Evolutionary conservation across 176 grass and related monocot species (phyloP), one percentile per base, ranked within the genome.

Genomic region (Oropetium thomaeum): DNA sequence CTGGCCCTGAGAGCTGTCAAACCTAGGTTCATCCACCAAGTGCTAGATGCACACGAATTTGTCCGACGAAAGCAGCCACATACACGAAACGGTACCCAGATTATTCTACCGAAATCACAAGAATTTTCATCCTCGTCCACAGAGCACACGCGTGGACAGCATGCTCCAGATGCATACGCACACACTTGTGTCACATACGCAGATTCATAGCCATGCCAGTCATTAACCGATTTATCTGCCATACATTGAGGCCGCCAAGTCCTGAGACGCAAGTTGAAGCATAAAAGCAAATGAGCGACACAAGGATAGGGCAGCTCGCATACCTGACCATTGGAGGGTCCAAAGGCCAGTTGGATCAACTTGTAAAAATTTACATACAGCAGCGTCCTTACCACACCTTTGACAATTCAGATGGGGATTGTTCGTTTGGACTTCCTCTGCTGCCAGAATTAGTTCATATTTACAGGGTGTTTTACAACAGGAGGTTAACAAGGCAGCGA

Each of bases 391-490:
- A 31, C 39, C 65, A 71, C 33, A 82, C 13, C 31, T 81, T 55
- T 26, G 44, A 69, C n/a, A 87, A 65, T 70, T 71, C 47, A 57
- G 47, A 19, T 65, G 65, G 78, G 78, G 65, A 19, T 41, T 70
- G 65, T 77, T 65, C 73, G 48, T 58, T 43, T 58, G 13, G 38
- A 39, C 23, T 81, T 28, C 4, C 35, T 76, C 29, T 82, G 58
- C 65, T 48, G 79, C 78, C 47, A 55, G 58, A 66, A 88, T 88
- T 83, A 83, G 73, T 85, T 83, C 30, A 42, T 90, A 90, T 79
- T 75, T 91, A 95, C 83, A 95, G 43, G 49, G 58, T 72, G 80
- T 77, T 80, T 81, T 92, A 88, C 79, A 89, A 63, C 84, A 81
- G 13, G 58, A 67, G 23, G 81, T 79, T 52, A 55, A 87, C 75